Evolutionary conservation across 371 early-diverging fungal species (phyloP).

Genomic region (Mortierella sp.): DNA sequence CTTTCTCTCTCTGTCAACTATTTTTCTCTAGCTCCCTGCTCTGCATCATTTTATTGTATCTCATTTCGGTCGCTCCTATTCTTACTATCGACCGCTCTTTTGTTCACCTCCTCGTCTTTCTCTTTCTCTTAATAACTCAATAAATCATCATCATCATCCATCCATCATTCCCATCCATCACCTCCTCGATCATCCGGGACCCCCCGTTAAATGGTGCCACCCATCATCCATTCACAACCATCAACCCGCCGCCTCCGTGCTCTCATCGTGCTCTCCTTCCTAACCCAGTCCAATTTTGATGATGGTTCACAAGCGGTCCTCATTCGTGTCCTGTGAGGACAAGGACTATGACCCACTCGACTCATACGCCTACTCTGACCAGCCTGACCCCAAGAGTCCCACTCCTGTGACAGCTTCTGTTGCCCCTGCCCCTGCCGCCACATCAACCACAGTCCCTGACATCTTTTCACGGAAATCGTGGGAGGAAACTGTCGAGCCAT

Average conservation of each 20-base stretch:
- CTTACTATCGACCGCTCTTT: background rate
- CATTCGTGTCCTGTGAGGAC: background rate
- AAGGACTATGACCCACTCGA: constrained; percentile 4
- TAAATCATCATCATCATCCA: background rate
- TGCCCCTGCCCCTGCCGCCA: constrained; percentile 1
- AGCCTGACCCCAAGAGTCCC: constrained; percentile 6
- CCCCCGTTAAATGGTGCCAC: no score
- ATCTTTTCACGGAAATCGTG: constrained; percentile 31
- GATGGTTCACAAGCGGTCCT: background rate
- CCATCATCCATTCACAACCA: background rate
- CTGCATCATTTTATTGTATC: background rate
- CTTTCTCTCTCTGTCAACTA: background rate
- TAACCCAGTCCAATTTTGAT: background rate
- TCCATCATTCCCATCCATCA: background rate
- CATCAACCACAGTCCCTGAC: constrained; percentile 8
- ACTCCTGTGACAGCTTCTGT: background rate
- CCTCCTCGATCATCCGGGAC: no score
- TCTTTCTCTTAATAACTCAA: background rate
- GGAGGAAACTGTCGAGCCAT: constrained; percentile 46
- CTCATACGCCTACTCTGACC: background rate
- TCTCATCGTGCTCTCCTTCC: no score
- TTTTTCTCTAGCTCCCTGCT: background rate
- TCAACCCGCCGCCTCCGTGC: no score
- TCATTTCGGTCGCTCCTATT: background rate
- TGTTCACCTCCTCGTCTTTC: background rate